Evolutionary conservation across 768 basidiomycete species (phyloP).

Genomic region (Exsudoporus frostii): DNA sequence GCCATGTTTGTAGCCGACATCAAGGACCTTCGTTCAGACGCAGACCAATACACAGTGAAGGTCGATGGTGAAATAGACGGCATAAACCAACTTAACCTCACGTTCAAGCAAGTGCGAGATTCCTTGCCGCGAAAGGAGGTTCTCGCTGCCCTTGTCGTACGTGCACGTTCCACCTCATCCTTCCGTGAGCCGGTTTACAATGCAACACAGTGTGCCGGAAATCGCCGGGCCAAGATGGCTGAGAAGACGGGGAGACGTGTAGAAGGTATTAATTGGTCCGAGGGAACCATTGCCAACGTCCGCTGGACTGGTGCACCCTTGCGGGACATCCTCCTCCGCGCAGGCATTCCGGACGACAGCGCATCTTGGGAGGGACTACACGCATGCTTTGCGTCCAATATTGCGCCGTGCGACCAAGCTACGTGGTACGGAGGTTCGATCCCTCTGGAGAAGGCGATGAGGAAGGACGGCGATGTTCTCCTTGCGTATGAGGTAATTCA

Average conservation of each 20-base stretch:
- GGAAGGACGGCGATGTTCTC: conserved; percentile 47
- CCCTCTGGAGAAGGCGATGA: conserved; percentile 48
- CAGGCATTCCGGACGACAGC: conserved; percentile 34
- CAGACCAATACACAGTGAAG: conserved; percentile 24
- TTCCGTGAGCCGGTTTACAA: neutral
- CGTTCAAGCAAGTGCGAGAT: conserved; percentile 14
- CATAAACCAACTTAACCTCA: conserved; percentile 17
- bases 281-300: conserved; percentile 69
- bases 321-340: conserved; percentile 50
- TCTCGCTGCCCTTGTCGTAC: conserved; percentile 56
- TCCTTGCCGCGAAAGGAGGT: conserved; percentile 30
- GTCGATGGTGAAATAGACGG: conserved; percentile 27
- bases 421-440: conserved; percentile 64
- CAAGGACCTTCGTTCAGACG: conserved; percentile 16
- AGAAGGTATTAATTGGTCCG: conserved; percentile 59
- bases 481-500: conserved; percentile 57
- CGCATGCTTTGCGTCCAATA: conserved; percentile 58
- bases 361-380: conserved; percentile 36
- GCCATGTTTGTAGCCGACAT: conserved; percentile 25
- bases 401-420: conserved; percentile 61
- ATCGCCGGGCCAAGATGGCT: conserved; percentile 63
- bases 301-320: conserved; percentile 62
- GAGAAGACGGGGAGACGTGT: conserved; percentile 45
- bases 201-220: conserved; percentile 54
- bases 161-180: conserved; percentile 6